Percentiles rank a stretch among this genome's conserved stretches.
Evolutionary conservation across 2,329 filamentous ascomycete species (phyloP).

Genomic region (Pleomassaria siparia): DNA sequence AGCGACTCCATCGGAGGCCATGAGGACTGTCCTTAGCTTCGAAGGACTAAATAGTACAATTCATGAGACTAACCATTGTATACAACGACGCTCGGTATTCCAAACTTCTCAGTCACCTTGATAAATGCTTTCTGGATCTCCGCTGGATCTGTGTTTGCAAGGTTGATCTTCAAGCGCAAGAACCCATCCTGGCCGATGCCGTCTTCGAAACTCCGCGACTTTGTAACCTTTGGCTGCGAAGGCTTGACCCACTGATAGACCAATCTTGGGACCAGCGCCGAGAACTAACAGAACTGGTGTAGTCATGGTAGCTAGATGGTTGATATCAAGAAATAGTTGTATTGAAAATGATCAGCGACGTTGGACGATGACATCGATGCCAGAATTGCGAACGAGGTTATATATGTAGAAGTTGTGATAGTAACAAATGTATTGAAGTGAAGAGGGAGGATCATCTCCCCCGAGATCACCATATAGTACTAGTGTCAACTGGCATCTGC

Average conservation of each 20-base stretch:
- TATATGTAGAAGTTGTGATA: too few relatives aligned
- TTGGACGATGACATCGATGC: too few relatives aligned
- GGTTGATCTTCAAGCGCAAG: background rate
- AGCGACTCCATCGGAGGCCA: background rate
- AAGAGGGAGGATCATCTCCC: too few relatives aligned
- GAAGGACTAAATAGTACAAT: too few relatives aligned
- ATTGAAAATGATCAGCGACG: too few relatives aligned
- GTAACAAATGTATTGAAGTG: too few relatives aligned
- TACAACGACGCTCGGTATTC: conserved; percentile 44
- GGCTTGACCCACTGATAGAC: conserved; percentile 6
- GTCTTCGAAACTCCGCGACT: conserved; percentile 5
- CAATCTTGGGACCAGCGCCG: conserved; percentile 14
- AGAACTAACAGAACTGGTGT: conserved; percentile 13
- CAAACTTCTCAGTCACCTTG: conserved; percentile 38
- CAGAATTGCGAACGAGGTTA: too few relatives aligned
- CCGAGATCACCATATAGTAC: too few relatives aligned
- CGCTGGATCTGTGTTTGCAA: background rate
- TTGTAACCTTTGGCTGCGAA: conserved; percentile 14
- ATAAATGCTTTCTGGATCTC: conserved; percentile 26
- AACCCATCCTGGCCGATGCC: background rate
- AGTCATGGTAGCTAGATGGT: conserved; percentile 2
- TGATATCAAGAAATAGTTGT: too few relatives aligned
- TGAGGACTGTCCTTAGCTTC: background rate
- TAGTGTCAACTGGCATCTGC: too few relatives aligned
- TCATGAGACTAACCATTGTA: too few relatives aligned